phyloP scores from a whole-genome alignment of 176 grass and related monocot species.

The Dactylis glomerata region DNA sequence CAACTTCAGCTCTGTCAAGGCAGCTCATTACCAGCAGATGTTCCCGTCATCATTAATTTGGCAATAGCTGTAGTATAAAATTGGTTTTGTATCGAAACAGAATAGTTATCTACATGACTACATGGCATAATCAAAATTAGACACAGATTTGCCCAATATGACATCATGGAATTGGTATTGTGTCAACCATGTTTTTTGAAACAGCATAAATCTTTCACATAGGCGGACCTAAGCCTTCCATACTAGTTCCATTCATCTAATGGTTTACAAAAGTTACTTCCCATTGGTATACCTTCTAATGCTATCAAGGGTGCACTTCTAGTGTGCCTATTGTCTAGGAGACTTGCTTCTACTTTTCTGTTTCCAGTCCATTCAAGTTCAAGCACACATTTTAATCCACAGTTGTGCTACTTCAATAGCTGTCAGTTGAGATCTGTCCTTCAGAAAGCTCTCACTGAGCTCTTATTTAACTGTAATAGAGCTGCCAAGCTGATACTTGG shows the following conservation, averaged over 20 bases:
- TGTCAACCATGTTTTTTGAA: neutral
- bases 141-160: neutral
- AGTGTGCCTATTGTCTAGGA: neutral
- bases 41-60: neutral
- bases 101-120: neutral
- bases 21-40: neutral
- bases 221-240: neutral
- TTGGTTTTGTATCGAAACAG: neutral
- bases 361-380: neutral
- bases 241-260: neutral
- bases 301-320: neutral
- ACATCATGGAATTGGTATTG: neutral
- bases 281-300: neutral
- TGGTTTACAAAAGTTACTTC: neutral
- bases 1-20: neutral
- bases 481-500: neutral
- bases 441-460: neutral
- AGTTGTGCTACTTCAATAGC: neutral
- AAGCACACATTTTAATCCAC: neutral
- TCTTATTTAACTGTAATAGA: conserved; percentile 5
- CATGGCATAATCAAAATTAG: neutral
- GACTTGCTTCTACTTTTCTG: neutral
- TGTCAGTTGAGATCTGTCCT: neutral
- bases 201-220: neutral
- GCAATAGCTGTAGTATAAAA: neutral